Conservation (phyloP, 495 filamentous ascomycete species). For the Neurospora sp. region DNA sequence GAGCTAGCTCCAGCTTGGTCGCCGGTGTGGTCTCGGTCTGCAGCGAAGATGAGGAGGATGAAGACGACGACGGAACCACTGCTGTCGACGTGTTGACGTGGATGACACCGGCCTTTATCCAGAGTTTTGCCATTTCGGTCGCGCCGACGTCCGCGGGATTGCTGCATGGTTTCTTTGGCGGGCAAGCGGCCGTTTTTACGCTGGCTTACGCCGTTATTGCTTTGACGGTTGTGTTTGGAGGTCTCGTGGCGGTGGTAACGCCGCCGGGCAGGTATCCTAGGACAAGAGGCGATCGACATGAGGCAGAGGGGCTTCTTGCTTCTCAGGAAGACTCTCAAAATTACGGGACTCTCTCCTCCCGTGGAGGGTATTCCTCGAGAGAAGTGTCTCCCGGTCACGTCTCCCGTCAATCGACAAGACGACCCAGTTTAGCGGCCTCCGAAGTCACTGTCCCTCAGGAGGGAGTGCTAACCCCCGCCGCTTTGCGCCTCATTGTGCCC, state of each 20-base stretch:
- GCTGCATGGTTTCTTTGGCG: constrained; percentile 8
- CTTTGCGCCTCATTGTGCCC: constrained; percentile 11
- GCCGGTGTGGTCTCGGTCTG: background rate
- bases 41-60: background rate
- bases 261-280: background rate
- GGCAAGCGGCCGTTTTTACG: constrained; percentile 12
- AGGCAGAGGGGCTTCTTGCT: background rate
- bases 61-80: background rate
- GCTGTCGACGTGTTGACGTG: constrained; percentile 1
- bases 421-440: background rate
- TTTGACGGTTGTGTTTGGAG: constrained; percentile 4
- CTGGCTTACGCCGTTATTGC: constrained; percentile 14
- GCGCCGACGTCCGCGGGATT: constrained; percentile 11
- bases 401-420: background rate
- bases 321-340: background rate
- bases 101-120: constrained; percentile 14
- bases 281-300: background rate
- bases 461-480: background rate
- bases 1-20: constrained; percentile 10
- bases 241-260: constrained; percentile 2
- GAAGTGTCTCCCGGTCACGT: background rate
- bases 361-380: background rate
- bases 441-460: background rate
- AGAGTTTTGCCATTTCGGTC: constrained; percentile 13
- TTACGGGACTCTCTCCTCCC: constrained; percentile 13